Percentiles rank a stretch among this genome's conserved stretches.
phyloP scores from a whole-genome alignment of 352 stramenopile species.

The Pythium chondricola region DNA sequence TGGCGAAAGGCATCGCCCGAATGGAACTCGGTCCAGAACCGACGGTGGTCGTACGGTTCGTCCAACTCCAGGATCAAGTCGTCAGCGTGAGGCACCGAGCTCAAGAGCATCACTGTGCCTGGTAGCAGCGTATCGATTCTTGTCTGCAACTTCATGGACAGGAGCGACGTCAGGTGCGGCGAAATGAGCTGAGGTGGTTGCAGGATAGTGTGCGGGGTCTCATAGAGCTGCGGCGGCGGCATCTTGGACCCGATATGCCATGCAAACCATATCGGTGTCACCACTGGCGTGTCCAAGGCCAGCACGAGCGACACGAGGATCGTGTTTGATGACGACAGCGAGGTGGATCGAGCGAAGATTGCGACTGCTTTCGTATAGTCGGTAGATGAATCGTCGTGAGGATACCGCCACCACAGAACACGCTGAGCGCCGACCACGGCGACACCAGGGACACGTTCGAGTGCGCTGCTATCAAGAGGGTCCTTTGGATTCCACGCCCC shows the following conservation, averaged over 20 bases:
- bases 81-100: constrained; percentile 23
- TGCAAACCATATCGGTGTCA: constrained; percentile 54
- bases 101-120: constrained; percentile 46
- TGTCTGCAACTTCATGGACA: constrained; percentile 31
- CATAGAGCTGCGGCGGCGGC: constrained; percentile 27
- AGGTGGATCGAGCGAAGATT: constrained; percentile 43
- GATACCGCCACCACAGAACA: constrained; percentile 56
- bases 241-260: constrained; percentile 54
- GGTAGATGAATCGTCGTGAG: constrained; percentile 23
- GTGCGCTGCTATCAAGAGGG: constrained; percentile 10
- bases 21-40: constrained; percentile 38
- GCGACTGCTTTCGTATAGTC: constrained; percentile 48
- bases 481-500: constrained; percentile 30
- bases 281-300: constrained; percentile 51
- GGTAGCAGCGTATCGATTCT: constrained; percentile 44
- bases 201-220: background rate
- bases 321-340: constrained; percentile 47
- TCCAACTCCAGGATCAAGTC: constrained; percentile 34
- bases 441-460: constrained; percentile 37
- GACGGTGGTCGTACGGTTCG: constrained; percentile 38
- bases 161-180: constrained; percentile 22
- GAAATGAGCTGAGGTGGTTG: constrained; percentile 18
- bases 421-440: constrained; percentile 26
- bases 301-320: constrained; percentile 57
- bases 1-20: constrained; percentile 45